Evolutionary conservation across 2,329 filamentous ascomycete genomes (phyloP).

Genomic region (Penicillium aurantiogriseum): DNA sequence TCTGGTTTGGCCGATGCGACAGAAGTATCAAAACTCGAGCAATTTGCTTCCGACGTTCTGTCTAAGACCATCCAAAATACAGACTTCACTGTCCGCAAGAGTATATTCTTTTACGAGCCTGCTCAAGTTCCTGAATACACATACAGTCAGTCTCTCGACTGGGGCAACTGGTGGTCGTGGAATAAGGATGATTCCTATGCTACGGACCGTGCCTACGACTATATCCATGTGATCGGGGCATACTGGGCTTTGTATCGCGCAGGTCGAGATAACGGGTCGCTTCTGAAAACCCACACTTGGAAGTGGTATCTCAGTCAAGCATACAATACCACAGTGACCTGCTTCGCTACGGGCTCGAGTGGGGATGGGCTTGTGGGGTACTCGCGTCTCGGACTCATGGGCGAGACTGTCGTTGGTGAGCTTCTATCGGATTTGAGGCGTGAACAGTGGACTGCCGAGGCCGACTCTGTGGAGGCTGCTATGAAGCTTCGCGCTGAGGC

Average conservation of each 20-base stretch:
- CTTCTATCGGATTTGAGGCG: conserved; percentile 37
- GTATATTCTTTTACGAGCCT: background rate
- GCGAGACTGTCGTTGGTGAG: conserved; percentile 52
- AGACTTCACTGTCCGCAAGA: background rate
- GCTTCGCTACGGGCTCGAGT: conserved; percentile 38
- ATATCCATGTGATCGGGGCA: conserved; percentile 55
- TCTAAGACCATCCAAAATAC: background rate
- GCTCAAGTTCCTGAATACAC: background rate
- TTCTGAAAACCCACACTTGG: background rate
- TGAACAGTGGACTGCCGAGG: background rate
- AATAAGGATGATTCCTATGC: conserved; percentile 35
- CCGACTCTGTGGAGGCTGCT: background rate
- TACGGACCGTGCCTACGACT: conserved; percentile 57
- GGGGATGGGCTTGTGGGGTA: conserved; percentile 35
- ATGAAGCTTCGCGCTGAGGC: conserved; percentile 41
- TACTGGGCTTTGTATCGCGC: conserved; percentile 61
- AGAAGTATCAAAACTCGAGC: background rate
- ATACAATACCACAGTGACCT: background rate
- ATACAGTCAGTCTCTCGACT: background rate
- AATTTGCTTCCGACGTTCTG: background rate
- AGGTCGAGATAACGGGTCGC: conserved; percentile 49
- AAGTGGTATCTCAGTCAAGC: background rate
- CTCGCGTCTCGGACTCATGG: conserved; percentile 47
- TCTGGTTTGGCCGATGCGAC: background rate
- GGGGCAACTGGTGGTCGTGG: background rate